Percentiles rank a stretch among this genome's conserved stretches.
These are phyloP conservation scores for Suillus alpinus DNA, from an alignment of 768 basidiomycete genomes.

Conservation along the genomic window DNA sequence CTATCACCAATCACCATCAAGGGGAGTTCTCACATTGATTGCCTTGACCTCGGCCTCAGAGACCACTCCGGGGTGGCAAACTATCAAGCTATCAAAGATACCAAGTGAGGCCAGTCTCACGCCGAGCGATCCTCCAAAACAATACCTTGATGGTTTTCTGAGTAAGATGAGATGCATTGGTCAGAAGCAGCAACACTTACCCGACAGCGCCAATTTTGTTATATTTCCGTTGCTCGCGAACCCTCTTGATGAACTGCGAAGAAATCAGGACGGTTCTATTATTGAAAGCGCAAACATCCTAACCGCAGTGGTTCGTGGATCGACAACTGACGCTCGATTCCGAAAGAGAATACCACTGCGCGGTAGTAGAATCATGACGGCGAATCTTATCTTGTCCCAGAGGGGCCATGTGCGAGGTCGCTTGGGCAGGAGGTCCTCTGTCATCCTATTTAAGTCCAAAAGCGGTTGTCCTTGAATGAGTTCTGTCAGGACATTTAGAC, in stretches of 20 bases:
- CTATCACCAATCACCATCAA: not conserved
- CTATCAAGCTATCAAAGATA: conserved; percentile 35
- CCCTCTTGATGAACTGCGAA: conserved; percentile 32
- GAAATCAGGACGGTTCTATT: not conserved
- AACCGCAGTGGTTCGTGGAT: conserved; percentile 25
- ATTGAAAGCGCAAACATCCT: not conserved
- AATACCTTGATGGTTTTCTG: conserved; percentile 28
- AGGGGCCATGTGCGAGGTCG: conserved; percentile 24
- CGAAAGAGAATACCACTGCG: conserved; percentile 17
- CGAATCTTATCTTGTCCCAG: conserved; percentile 16
- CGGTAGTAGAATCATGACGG: conserved; percentile 16
- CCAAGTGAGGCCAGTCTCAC: conserved; percentile 28
- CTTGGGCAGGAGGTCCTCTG: conserved; percentile 26
- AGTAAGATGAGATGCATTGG: not conserved
- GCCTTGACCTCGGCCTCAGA: conserved; percentile 31
- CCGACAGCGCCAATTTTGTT: conserved; percentile 42
- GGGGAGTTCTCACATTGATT: conserved; percentile 20
- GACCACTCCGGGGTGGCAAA: conserved; percentile 39
- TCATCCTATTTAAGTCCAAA: conserved; percentile 23
- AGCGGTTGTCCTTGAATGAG: conserved; percentile 26
- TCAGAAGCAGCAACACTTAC: conserved; percentile 17
- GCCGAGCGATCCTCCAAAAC: conserved; percentile 34
- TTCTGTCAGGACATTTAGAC: not conserved
- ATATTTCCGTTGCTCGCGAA: conserved; percentile 39
- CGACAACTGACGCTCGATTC: conserved; percentile 27